These are phyloP conservation scores for Aspergillus chevalieri DNA, from an alignment of 2,329 filamentous ascomycete species.

Conservation along the genomic window DNA sequence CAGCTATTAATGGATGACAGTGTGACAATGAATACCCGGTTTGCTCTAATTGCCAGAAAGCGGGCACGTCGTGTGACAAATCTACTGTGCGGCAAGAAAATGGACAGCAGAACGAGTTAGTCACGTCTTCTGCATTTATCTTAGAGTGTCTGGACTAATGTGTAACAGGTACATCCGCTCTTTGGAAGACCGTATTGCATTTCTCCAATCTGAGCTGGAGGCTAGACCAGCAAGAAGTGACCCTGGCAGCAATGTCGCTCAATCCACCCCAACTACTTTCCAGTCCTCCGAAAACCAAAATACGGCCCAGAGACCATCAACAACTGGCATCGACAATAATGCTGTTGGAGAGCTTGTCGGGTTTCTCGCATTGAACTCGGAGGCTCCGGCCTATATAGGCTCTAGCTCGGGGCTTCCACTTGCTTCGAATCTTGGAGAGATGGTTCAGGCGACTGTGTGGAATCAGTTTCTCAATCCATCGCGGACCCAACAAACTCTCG, in stretches of 20 bases:
- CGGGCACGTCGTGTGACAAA: conserved; percentile 40
- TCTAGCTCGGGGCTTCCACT: conserved; percentile 46
- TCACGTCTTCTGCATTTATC: background rate
- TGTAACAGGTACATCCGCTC: conserved; percentile 35
- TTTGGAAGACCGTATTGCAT: conserved; percentile 38
- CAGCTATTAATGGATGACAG: conserved; percentile 15
- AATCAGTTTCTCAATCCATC: conserved; percentile 42
- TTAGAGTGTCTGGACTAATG: background rate
- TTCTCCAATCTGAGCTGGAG: conserved; percentile 33
- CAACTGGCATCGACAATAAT: conserved; percentile 27
- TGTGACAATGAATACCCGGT: conserved; percentile 42
- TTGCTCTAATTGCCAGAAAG: conserved; percentile 42
- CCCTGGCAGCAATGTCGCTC: conserved; percentile 10
- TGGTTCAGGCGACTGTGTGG: conserved; percentile 51
- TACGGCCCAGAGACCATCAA: conserved; percentile 10
- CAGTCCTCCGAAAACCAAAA: conserved; percentile 18
- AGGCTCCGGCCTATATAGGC: conserved; percentile 46
- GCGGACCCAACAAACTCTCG: conserved; percentile 10
- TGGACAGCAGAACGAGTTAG: conserved; percentile 30
- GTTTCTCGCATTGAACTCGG: conserved; percentile 42
- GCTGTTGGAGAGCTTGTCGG: conserved; percentile 44
- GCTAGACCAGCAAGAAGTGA: conserved; percentile 11
- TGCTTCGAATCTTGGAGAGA: conserved; percentile 47
- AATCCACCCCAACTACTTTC: conserved; percentile 14
- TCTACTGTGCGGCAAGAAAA: conserved; percentile 35